Evolutionary conservation across 140 eudicot species (phyloP), one percentile per base, ranked within the genome.

Genomic region (Bidens hawaiensis): DNA sequence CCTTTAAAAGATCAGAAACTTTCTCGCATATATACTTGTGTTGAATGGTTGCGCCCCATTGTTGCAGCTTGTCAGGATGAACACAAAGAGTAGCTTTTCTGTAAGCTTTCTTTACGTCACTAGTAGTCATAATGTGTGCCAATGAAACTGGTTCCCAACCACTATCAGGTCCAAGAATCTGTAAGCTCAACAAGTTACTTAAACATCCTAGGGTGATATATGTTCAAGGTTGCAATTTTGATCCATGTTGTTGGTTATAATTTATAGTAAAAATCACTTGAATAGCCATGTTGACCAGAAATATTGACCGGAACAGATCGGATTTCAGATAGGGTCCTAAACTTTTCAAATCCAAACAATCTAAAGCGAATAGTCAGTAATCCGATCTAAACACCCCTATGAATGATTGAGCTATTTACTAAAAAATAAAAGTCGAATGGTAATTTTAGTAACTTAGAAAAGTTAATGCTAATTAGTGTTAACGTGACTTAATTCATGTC

Each of bases 1-100:
- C 99, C 99, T 94, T 94, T 60, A 94, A 78, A 74, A 94, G 97
- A 79, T 94, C 99, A 66, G 89, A 94, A 71, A 94, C 97, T 81
- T 94, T 94, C 73, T 89, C 99, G 65, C 99, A 94, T 62, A 85
- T 81, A 69, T 94, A 88, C 77, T 94, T 94, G 17, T 94, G 97
- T 62, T 94, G 94, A 76, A 94, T 77, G 78, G 75, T 81, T 18
- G 99, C 99, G 25, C 97, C 97, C 25, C 97, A 77, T 69, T 94
- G 99, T 72, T 94, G 99, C 77, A 94, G 70, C 46, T 94, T 94
- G 69, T 94, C 99, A 22, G 99, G 99, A 80, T 94, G 99, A 75
- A 94, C 97, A 73, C 78, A 81, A 28, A 94, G 97, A 53, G 99
- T 84, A 13, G 99, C 95, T 78, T 84, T 94, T 46, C 93, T 73